Evolutionary conservation across 2,329 filamentous ascomycete species (phyloP).

Genomic region (Cordyceps sp.): DNA sequence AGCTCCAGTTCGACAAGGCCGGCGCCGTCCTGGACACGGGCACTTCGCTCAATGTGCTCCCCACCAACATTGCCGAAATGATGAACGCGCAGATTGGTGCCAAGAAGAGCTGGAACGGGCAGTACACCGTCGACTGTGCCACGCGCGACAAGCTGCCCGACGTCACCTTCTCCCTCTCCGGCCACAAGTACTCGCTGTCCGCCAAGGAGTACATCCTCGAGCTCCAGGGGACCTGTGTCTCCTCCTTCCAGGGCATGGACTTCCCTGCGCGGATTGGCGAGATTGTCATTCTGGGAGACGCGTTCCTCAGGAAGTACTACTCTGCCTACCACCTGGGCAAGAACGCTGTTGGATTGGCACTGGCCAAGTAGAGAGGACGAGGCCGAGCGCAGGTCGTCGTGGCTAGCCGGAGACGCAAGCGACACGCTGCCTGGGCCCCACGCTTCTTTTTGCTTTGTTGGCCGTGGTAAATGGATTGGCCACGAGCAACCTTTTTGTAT

Average conservation of each 20-base stretch:
- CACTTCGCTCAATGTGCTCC: constrained; percentile 92
- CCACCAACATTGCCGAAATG: constrained; percentile 79
- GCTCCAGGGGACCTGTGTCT: constrained; percentile 89
- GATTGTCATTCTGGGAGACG: constrained; percentile 86
- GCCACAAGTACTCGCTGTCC: constrained; percentile 82
- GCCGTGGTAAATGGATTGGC: no score
- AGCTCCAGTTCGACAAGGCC: constrained; percentile 80
- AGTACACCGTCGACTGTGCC: constrained; percentile 84
- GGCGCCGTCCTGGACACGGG: constrained; percentile 97
- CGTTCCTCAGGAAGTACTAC: constrained; percentile 75
- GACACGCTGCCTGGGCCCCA: no score
- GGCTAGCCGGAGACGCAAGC: no score
- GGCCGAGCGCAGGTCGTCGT: not conserved
- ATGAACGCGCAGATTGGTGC: constrained; percentile 96
- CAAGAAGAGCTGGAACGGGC: constrained; percentile 94
- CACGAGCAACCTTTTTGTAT: no score
- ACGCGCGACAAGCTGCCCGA: constrained; percentile 76
- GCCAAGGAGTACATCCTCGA: constrained; percentile 92
- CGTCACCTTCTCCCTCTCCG: constrained; percentile 76
- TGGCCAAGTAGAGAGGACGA: constrained; percentile 42
- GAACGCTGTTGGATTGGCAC: constrained; percentile 75
- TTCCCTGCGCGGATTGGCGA: constrained; percentile 77
- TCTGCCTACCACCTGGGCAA: constrained; percentile 92
- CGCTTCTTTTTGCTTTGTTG: no score
- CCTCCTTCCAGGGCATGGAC: constrained; percentile 94